Percentiles rank a stretch among this genome's conserved stretches.
These are phyloP conservation scores for Beta lomatogona DNA, from an alignment of 179 eudicot genomes.

Conservation along the genomic window DNA sequence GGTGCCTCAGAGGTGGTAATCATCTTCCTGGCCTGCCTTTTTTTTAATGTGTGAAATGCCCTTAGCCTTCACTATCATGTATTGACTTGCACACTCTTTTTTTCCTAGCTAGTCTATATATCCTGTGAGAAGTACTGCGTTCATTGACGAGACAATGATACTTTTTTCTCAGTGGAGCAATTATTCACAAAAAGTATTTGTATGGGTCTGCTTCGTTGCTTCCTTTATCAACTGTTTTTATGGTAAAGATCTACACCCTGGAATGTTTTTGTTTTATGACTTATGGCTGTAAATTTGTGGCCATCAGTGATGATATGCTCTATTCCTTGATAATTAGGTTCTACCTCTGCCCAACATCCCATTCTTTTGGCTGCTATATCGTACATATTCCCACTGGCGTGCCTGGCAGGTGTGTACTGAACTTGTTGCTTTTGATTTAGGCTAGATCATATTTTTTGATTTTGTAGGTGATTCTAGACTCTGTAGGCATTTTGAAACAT, in stretches of 20 bases:
- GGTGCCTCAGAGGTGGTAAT: neutral
- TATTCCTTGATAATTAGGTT: constrained; percentile 49
- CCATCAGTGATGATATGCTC: neutral
- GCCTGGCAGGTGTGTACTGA: constrained; percentile 72
- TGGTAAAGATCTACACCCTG: constrained; percentile 42
- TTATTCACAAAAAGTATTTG: constrained; percentile 82
- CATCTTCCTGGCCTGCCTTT: neutral
- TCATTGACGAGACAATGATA: constrained; percentile 13
- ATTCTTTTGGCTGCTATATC: constrained; percentile 94
- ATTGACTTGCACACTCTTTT: neutral
- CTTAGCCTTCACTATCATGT: constrained; percentile 3
- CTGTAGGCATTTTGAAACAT: neutral
- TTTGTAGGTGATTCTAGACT: neutral
- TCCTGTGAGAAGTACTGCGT: neutral
- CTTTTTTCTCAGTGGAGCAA: constrained; percentile 64
- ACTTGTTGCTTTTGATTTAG: neutral
- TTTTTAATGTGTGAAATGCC: neutral
- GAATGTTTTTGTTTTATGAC: neutral
- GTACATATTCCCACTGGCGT: constrained; percentile 96
- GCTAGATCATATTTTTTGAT: neutral
- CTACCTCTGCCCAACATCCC: constrained; percentile 97
- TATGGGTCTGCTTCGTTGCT: constrained; percentile 87
- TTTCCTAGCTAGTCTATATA: constrained; percentile 8
- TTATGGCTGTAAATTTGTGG: neutral
- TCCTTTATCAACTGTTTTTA: constrained; percentile 68